Percentiles rank a stretch among this genome's conserved stretches.
Conservation (phyloP, 2,329 filamentous ascomycete genomes). For the Fonsecaea multimorphosa region DNA sequence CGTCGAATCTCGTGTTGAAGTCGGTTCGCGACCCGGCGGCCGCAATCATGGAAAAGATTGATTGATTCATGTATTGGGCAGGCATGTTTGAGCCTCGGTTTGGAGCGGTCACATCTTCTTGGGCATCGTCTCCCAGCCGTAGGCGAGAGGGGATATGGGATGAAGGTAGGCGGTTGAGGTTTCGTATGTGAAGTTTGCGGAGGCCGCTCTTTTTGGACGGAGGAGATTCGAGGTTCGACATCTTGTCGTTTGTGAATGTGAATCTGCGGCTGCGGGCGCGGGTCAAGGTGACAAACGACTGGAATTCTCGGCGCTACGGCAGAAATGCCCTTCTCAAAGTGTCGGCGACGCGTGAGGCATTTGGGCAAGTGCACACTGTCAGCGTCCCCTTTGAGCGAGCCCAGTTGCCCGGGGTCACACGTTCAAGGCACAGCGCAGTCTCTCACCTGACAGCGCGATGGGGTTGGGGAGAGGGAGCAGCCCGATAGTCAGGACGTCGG, state of each 20-base stretch:
- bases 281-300: slow-evolving; percentile 15
- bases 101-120: slow-evolving; percentile 66
- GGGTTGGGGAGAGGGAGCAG: slow-evolving; percentile 19
- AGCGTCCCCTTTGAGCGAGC: slow-evolving; percentile 9
- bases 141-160: slow-evolving; percentile 64
- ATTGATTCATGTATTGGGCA: slow-evolving; percentile 82
- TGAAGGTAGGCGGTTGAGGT: slow-evolving; percentile 53
- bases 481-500: slow-evolving; percentile 21
- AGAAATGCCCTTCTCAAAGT: slow-evolving; percentile 21
- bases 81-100: slow-evolving; percentile 49
- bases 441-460: slow-evolving; percentile 30
- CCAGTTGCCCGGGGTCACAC: slow-evolving; percentile 21
- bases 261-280: background rate
- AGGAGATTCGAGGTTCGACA: slow-evolving; percentile 29
- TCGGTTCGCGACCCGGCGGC: slow-evolving; percentile 83
- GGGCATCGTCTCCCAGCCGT: slow-evolving; percentile 63
- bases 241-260: slow-evolving; percentile 14
- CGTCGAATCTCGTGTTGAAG: slow-evolving; percentile 81
- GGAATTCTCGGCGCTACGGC: background rate
- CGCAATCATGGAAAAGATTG: slow-evolving; percentile 89
- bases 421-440: slow-evolving; percentile 16
- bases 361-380: slow-evolving; percentile 16
- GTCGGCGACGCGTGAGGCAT: slow-evolving; percentile 19
- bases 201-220: slow-evolving; percentile 45
- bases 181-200: slow-evolving; percentile 53